Evolutionary conservation across 2,329 filamentous ascomycete species (phyloP).

Genomic region (Magnaporthiopsis rhizophila): DNA sequence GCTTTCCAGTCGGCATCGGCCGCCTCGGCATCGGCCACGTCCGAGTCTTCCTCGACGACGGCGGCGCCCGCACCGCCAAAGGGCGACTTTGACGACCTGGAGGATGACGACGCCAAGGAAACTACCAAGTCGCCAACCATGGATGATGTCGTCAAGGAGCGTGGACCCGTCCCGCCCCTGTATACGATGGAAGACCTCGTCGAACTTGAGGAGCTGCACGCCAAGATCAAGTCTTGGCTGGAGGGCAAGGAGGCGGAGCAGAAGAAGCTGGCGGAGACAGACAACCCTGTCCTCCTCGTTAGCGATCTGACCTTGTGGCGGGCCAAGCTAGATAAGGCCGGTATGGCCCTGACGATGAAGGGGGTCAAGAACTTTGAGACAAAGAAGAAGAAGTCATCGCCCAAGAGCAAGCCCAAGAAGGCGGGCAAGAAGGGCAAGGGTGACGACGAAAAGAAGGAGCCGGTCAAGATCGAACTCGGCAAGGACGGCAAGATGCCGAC

Average conservation of each 20-base stretch:
- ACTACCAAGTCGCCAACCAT: constrained; percentile 32
- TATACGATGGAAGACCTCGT: constrained; percentile 69
- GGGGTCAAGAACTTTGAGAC: constrained; percentile 50
- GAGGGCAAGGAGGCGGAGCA: constrained; percentile 63
- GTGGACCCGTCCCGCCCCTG: constrained; percentile 52
- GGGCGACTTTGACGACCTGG: constrained; percentile 64
- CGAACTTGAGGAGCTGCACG: constrained; percentile 53
- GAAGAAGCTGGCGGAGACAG: constrained; percentile 57
- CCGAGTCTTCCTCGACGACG: constrained; percentile 25
- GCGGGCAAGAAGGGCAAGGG: constrained; percentile 18
- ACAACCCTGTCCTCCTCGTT: constrained; percentile 66
- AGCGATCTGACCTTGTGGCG: constrained; percentile 64
- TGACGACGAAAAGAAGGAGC: constrained; percentile 24
- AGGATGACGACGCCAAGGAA: constrained; percentile 52
- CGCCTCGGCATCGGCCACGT: constrained; percentile 40
- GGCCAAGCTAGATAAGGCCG: constrained; percentile 62
- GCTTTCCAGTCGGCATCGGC: constrained; percentile 46
- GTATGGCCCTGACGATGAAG: constrained; percentile 64
- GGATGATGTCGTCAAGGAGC: constrained; percentile 35
- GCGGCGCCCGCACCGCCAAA: constrained; percentile 36
- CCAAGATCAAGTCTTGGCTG: constrained; percentile 64
- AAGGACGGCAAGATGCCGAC: constrained; percentile 35
- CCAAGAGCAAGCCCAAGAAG: constrained; percentile 34
- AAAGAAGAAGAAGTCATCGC: constrained; percentile 29
- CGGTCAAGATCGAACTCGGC: constrained; percentile 32